Percentiles rank a stretch among this genome's conserved stretches.
Evolutionary conservation across 106 monocot genomes (phyloP).

Genomic region (Dioscorea dumetorum): DNA sequence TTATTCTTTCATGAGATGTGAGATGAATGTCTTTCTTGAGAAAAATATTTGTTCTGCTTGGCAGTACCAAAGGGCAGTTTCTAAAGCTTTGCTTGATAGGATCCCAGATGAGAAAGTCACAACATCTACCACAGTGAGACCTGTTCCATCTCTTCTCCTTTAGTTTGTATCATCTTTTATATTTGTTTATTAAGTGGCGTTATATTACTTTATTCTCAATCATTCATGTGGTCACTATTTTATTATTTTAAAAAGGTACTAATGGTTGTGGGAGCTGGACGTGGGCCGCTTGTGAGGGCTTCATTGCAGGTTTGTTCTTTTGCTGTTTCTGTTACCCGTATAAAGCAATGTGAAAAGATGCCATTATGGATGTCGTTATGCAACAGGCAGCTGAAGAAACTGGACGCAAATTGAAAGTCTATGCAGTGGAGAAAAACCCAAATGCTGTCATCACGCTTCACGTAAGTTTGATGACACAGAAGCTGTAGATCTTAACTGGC

Average conservation of each 20-base stretch:
- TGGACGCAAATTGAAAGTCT: constrained; percentile 75
- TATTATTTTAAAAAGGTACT: constrained; percentile 54
- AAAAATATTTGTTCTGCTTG: constrained; percentile 10
- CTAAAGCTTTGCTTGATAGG: constrained; percentile 74
- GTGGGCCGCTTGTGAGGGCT: constrained; percentile 91
- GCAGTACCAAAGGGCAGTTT: constrained; percentile 89
- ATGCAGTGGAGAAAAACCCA: constrained; percentile 98
- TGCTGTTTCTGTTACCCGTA: no score
- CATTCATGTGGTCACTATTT: neutral
- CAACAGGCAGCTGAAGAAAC: constrained; percentile 93
- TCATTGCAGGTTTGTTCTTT: constrained; percentile 69
- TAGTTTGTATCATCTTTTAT: no score
- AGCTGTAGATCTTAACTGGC: neutral
- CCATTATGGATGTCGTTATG: neutral
- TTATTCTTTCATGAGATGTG: no score
- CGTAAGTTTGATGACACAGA: constrained; percentile 30
- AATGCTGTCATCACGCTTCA: constrained; percentile 93
- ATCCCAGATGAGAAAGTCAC: constrained; percentile 67
- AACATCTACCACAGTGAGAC: constrained; percentile 40
- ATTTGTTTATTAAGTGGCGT: no score
- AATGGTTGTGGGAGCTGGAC: constrained; percentile 99
- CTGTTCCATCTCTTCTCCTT: no score
- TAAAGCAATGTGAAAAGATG: no score
- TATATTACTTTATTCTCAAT: neutral
- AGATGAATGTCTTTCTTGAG: no score